phyloP scores from a whole-genome alignment of 176 grass and related monocot genomes.

The Cymbopogon citratus region DNA sequence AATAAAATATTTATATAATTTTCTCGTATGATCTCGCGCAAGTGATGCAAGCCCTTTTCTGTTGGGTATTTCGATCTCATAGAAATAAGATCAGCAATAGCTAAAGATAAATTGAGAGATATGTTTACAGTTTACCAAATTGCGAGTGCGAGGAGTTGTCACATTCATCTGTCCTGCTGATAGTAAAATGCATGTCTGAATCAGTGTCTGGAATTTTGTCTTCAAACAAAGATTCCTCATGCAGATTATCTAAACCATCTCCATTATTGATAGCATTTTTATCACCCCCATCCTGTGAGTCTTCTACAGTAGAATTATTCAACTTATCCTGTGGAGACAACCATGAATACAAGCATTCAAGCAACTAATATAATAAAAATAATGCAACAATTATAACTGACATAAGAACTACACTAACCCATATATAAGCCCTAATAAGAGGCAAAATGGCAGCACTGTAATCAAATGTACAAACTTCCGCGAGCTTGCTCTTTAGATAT shows the following conservation, averaged over 20 bases:
- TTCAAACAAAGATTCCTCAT: background rate
- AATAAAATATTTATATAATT: background rate
- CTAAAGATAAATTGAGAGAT: background rate
- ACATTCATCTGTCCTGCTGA: background rate
- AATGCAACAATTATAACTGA: background rate
- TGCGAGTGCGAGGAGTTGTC: background rate
- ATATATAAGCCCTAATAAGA: slow-evolving; percentile 15
- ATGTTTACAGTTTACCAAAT: slow-evolving; percentile 7
- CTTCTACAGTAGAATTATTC: background rate
- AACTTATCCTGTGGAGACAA: background rate
- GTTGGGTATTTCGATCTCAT: background rate
- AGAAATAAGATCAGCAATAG: background rate
- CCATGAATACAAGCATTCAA: background rate
- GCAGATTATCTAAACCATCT: background rate
- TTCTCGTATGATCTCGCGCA: background rate
- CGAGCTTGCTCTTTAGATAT: slow-evolving; percentile 13
- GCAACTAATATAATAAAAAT: background rate
- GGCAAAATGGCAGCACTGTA: slow-evolving; percentile 11
- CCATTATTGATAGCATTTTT: background rate
- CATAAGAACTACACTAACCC: slow-evolving; percentile 17
- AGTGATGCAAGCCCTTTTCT: background rate
- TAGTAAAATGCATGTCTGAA: background rate
- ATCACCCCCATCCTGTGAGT: background rate
- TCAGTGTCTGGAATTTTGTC: slow-evolving; percentile 1
- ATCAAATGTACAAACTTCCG: slow-evolving; percentile 5